Evolutionary conservation across 2,329 filamentous ascomycete genomes (phyloP).

Genomic region (Chalaropsis thielavioides): DNA sequence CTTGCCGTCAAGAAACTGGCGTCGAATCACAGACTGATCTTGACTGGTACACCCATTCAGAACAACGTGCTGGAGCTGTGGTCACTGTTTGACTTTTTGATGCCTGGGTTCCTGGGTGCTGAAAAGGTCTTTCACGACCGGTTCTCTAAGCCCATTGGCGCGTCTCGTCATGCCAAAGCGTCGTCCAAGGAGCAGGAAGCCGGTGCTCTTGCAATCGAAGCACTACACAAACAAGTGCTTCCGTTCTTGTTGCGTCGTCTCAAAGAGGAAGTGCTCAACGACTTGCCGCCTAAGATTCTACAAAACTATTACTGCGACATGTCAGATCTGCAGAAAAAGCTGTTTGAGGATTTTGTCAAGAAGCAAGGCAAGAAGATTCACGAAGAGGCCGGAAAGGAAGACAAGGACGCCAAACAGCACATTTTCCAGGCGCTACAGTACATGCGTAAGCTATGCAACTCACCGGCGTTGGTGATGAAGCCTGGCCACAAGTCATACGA

Average conservation of each 20-base stretch:
- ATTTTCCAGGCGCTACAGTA: slow-evolving; percentile 99
- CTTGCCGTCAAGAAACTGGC: slow-evolving; percentile 77
- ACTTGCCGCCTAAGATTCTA: slow-evolving; percentile 91
- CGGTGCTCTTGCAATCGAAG: slow-evolving; percentile 88
- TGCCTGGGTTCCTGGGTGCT: slow-evolving; percentile 93
- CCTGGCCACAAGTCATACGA: slow-evolving; percentile 83
- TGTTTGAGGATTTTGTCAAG: slow-evolving; percentile 93
- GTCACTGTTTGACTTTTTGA: slow-evolving; percentile 97
- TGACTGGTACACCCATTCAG: slow-evolving; percentile 93
- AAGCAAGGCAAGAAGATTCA: slow-evolving; percentile 82
- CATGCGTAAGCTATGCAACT: slow-evolving; percentile 99
- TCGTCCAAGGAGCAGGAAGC: slow-evolving; percentile 98
- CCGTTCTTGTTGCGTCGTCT: slow-evolving; percentile 90
- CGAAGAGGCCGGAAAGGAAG: slow-evolving; percentile 66
- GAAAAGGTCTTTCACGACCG: slow-evolving; percentile 92
- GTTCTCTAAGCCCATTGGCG: slow-evolving; percentile 88
- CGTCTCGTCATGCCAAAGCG: slow-evolving; percentile 88
- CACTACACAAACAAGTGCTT: slow-evolving; percentile 94
- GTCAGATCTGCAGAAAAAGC: slow-evolving; percentile 81
- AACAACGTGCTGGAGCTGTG: slow-evolving; percentile 95
- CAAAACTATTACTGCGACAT: slow-evolving; percentile 99
- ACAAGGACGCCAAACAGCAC: slow-evolving; percentile 91
- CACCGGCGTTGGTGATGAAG: slow-evolving; percentile 89
- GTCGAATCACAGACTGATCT: slow-evolving; percentile 88
- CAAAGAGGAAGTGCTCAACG: slow-evolving; percentile 94